Evolutionary conservation across 345 rosid genomes (phyloP).

Genomic region (Gynandropsis gynandra): DNA sequence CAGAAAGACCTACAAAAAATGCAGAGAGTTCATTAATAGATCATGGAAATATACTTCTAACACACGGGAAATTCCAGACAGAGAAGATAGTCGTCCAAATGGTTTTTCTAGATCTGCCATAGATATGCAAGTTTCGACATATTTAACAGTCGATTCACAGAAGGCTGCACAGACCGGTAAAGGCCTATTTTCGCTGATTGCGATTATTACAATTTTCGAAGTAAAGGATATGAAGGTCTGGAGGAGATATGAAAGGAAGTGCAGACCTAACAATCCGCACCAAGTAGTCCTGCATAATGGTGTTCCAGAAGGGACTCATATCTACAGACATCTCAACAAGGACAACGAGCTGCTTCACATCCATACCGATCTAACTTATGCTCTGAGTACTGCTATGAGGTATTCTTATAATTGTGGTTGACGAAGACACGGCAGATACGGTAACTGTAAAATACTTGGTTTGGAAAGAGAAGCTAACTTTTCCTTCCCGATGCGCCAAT

Average conservation of each 20-base stretch:
- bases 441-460: neutral
- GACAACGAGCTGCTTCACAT: slow-evolving; percentile 52
- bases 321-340: slow-evolving; percentile 62
- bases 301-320: slow-evolving; percentile 56
- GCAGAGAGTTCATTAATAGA: slow-evolving; percentile 20
- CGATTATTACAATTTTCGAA: neutral
- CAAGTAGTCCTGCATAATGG: slow-evolving; percentile 50
- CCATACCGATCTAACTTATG: slow-evolving; percentile 25
- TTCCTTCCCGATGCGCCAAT: neutral
- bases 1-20: slow-evolving; percentile 61
- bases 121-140: neutral
- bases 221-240: too few relatives aligned
- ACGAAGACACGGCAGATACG: neutral
- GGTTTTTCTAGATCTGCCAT: neutral
- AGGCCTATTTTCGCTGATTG: neutral
- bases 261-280: slow-evolving; percentile 57
- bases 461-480: neutral
- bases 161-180: neutral
- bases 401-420: neutral
- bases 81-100: slow-evolving; percentile 1
- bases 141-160: neutral
- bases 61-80: slow-evolving; percentile 3
- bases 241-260: neutral
- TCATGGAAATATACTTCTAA: neutral
- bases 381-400: neutral